Percentiles rank a stretch among this genome's conserved stretches.
These are phyloP conservation scores for Phytophthora melonis DNA, from an alignment of 352 stramenopile genomes.

Conservation along the genomic window DNA sequence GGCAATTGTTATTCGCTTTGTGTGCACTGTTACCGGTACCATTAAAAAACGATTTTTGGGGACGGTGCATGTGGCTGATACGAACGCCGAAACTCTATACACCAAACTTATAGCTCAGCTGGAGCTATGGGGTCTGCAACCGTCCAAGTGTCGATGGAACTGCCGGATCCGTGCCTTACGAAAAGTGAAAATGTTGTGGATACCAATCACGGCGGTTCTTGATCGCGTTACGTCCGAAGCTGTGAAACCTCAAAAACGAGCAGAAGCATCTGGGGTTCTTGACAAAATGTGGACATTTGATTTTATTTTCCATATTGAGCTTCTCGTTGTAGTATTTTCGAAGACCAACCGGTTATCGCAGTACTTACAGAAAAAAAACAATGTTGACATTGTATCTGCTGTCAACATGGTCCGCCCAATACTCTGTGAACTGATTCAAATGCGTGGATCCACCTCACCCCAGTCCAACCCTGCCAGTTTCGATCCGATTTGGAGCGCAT, in stretches of 20 bases:
- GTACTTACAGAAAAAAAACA: not conserved
- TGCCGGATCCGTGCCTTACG: not conserved
- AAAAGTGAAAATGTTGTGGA: constrained; percentile 13
- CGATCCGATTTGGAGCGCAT: not conserved
- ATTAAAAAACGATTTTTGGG: too few relatives aligned
- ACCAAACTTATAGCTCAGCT: too few relatives aligned
- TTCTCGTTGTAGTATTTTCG: not conserved
- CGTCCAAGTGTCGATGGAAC: constrained; percentile 1
- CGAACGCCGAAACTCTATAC: too few relatives aligned
- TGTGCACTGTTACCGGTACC: too few relatives aligned
- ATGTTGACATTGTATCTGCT: not conserved
- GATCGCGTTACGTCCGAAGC: constrained; percentile 5
- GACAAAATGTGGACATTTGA: constrained; percentile 8
- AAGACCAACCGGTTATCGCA: not conserved
- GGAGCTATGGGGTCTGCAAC: too few relatives aligned
- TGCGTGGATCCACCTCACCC: not conserved
- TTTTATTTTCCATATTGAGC: not conserved
- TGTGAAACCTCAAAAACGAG: constrained; percentile 12
- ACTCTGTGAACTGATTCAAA: not conserved
- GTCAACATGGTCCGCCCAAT: not conserved
- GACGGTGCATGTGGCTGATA: too few relatives aligned
- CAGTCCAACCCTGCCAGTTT: not conserved
- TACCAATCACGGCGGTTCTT: not conserved
- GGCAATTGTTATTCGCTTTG: too few relatives aligned
- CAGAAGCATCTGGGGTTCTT: constrained; percentile 6